phyloP scores from a whole-genome alignment of 2,329 filamentous ascomycete species.

The Aspergillus oerlinghausenensis region DNA sequence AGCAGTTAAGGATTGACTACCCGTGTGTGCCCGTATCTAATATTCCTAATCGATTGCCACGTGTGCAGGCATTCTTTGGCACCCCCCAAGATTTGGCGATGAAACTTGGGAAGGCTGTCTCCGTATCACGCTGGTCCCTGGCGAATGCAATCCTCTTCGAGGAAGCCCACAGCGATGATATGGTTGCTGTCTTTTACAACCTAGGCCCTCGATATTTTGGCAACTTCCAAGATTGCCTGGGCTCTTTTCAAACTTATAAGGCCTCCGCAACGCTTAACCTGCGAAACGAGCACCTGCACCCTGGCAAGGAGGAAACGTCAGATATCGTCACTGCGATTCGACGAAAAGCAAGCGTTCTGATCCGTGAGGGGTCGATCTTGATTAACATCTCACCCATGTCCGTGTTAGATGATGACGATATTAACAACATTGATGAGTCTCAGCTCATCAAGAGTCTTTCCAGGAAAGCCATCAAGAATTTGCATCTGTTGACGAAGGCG shows the following conservation, averaged over 20 bases:
- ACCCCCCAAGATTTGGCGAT: constrained; percentile 84
- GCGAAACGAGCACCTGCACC: constrained; percentile 84
- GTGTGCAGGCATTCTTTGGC: constrained; percentile 87
- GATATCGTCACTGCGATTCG: constrained; percentile 88
- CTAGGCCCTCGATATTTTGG: constrained; percentile 88
- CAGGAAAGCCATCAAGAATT: constrained; percentile 61
- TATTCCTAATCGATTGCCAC: constrained; percentile 45
- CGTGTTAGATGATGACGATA: constrained; percentile 75
- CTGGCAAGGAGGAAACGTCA: constrained; percentile 83
- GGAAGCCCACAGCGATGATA: constrained; percentile 82
- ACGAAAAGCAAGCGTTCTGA: constrained; percentile 72
- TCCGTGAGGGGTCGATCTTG: constrained; percentile 76
- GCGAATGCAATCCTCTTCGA: constrained; percentile 87
- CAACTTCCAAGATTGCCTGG: constrained; percentile 94
- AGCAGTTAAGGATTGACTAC: constrained; percentile 86
- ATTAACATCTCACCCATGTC: constrained; percentile 78
- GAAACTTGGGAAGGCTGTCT: constrained; percentile 65
- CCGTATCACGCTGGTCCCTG: constrained; percentile 79
- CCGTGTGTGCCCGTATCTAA: constrained; percentile 68
- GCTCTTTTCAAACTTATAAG: constrained; percentile 92
- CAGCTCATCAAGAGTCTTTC: constrained; percentile 74
- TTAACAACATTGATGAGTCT: constrained; percentile 65
- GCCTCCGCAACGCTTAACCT: constrained; percentile 87
- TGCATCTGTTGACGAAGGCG: constrained; percentile 66
- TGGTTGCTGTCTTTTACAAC: constrained; percentile 83